A percentile compares a stretch with the other conserved stretches of the same genome.
Conservation (phyloP, 495 filamentous ascomycete species). For the Aspergillus nidulans region DNA sequence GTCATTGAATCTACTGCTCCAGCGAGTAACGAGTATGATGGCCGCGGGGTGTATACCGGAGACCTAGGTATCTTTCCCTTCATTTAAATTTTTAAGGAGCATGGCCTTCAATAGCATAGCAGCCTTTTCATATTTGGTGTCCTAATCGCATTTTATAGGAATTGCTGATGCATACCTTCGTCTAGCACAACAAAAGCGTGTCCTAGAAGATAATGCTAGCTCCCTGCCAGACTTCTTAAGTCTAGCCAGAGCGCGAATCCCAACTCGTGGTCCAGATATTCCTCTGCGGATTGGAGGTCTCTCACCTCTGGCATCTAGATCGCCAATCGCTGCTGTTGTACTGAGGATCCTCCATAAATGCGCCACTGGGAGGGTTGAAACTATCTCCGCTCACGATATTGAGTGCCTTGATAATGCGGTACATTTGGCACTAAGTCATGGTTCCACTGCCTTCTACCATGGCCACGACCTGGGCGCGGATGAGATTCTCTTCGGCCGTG, state of each 20-base stretch:
- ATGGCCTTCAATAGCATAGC: background rate
- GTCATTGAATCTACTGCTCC: background rate
- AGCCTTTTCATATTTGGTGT: background rate
- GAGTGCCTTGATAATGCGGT: slow-evolving; percentile 27
- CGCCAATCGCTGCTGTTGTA: slow-evolving; percentile 25
- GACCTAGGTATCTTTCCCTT: background rate
- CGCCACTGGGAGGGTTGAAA: slow-evolving; percentile 17
- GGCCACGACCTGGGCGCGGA: slow-evolving; percentile 34
- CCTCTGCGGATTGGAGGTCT: slow-evolving; percentile 27
- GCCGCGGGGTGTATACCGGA: slow-evolving; percentile 6
- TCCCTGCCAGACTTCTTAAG: background rate
- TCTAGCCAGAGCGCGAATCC: slow-evolving; percentile 7
- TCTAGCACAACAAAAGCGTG: background rate
- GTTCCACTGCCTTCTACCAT: slow-evolving; percentile 25
- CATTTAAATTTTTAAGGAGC: too few relatives aligned
- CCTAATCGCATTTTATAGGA: background rate
- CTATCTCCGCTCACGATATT: slow-evolving; percentile 23
- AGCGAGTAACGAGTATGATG: background rate
- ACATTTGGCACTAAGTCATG: slow-evolving; percentile 30
- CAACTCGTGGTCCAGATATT: background rate
- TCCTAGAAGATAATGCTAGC: background rate
- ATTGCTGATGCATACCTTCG: slow-evolving; percentile 5
- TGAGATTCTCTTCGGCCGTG: slow-evolving; percentile 41
- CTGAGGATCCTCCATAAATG: slow-evolving; percentile 15
- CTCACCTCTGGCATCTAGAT: slow-evolving; percentile 30